Base-by-base conservation (phyloP, 2,329 filamentous ascomycete species). In the Aspergillus pseudotamarii region DNA sequence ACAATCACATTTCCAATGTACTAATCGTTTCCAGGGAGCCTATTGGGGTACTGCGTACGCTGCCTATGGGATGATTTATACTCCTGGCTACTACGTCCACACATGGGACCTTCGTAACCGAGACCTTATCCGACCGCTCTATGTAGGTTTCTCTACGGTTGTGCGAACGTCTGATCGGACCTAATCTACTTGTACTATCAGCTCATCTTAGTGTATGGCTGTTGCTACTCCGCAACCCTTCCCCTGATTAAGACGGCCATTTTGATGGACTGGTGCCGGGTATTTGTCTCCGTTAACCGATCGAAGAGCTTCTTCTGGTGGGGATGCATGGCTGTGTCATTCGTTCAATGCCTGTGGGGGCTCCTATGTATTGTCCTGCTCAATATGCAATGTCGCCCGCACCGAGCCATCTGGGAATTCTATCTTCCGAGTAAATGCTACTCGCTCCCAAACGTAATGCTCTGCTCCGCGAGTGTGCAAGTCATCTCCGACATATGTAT, bases 181-280 rank as follows among this genome's bases (percentile, higher is more conserved):
- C 28, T 45, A 26, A 59, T 21, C 5, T 12, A 6, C 16, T 16
- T 16, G 21, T 9, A 1, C 36, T 6, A 34, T 34, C 6, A 66
- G 59, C 46, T 59, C 0, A 59, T 80, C 43, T 71, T 78, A 38
- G 57, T 79, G 34, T 74, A 71, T 61, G 76, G 78, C 56, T 66
- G 69, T 65, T 75, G 68, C 61, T 81, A 81, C 64, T 76, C 73
- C 0, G 71, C 75, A 38, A 72, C 74, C 21, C 73, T 82, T 1
- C 75, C 78, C 0, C 69, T 80, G 6, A 64, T 82, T 58, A 82
- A 82, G 61, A 72, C 71, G 2, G 76, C 78, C 14, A 81, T 83
- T 54, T 71, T 83, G 14, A 53, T 80, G 10, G 79, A 83, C 60
- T 83, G 81, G 81, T 72, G 70, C n/a, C 71, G 75, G 8, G 65